Evolutionary conservation across 2,329 filamentous ascomycete species (phyloP).

Genomic region (Claviceps africana): DNA sequence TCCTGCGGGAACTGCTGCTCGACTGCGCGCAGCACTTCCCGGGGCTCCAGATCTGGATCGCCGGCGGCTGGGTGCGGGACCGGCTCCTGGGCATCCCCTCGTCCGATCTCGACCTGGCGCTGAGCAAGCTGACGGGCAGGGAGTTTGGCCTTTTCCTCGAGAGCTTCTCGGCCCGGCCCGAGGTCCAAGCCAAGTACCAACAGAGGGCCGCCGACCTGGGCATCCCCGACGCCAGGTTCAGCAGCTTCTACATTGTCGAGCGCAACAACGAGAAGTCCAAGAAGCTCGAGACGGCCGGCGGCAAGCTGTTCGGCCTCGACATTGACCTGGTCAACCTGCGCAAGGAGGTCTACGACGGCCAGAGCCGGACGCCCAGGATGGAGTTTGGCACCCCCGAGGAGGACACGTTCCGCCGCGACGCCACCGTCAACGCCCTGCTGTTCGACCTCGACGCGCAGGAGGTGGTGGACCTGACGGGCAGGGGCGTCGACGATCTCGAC

Average conservation of each 20-base stretch:
- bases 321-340: slow-evolving; percentile 10
- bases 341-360: slow-evolving; percentile 8
- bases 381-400: slow-evolving; percentile 9
- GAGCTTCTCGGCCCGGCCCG: slow-evolving; percentile 2
- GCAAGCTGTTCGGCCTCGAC: slow-evolving; percentile 8
- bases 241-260: slow-evolving; percentile 6
- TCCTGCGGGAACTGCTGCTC: slow-evolving; percentile 7
- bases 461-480: slow-evolving; percentile 8
- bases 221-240: slow-evolving; percentile 1
- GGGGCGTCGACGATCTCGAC: slow-evolving; percentile 5
- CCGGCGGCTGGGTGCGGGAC: slow-evolving; percentile 11
- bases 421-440: slow-evolving; percentile 8
- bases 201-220: slow-evolving; percentile 4
- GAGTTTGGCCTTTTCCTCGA: slow-evolving; percentile 7
- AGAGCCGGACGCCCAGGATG: slow-evolving; percentile 8
- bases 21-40: slow-evolving; percentile 6
- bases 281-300: slow-evolving; percentile 8
- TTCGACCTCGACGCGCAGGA: slow-evolving; percentile 8
- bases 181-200: slow-evolving; percentile 1
- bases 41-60: slow-evolving; percentile 9
- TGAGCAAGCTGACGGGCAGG: slow-evolving; percentile 8
- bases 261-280: slow-evolving; percentile 7
- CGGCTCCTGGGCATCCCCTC: slow-evolving; percentile 8
- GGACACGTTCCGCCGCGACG: slow-evolving; percentile 9
- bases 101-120: slow-evolving; percentile 7